Base-by-base conservation (phyloP, 2,329 filamentous ascomycete genomes). In the Blastomyces parvus region DNA sequence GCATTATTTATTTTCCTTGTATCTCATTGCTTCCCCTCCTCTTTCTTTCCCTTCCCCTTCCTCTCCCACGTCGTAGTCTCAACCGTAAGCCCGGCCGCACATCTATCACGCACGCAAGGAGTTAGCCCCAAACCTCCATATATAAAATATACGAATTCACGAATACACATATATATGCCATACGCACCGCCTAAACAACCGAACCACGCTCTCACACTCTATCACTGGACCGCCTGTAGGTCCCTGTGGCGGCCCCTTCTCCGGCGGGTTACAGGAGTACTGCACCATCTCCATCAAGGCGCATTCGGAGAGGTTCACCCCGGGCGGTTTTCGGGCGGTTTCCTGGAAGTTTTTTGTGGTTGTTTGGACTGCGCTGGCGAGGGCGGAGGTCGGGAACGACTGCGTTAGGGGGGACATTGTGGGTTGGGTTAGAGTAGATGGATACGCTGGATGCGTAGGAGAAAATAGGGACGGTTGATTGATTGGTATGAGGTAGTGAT, bases 1-100 rank as follows among this genome's bases (percentile, higher is more conserved):
- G 17, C 42, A 5, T 52, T 30, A 30, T 30, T 30, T 30, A 5
- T 40, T 14, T 11, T 40, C 8, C 38, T 40, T 40, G 38, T 14
- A 3, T 9, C 13, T 46, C 30, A 33, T 59, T 46, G 9, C 11
- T 53, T 64, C 63, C 30, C 48, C 62, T 50, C 62, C 67, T 67
- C 66, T 65, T 61, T 62, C 5, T 30, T 25, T 17, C 7, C n/a
- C 33, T 59, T 57, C 38, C 25, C 40, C 44, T 30, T 25, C 60
- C 63, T 33, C 30, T 86, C 84, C 83, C 83, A 85, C 59, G 79
- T 77, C 44, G 85, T 87, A 42, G 84, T 87, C 72, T 87, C 85
- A 17, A 86, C 82, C 57, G 80, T 83, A 68, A 86, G 71, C 25
- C 83, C 83, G 68, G 79, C 76, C 33, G 78, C 79, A 71, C 84